Evolutionary conservation across 148 eudicot species (phyloP), one percentile per base, ranked within the genome.

Genomic region (Amaranthus palmeri): DNA sequence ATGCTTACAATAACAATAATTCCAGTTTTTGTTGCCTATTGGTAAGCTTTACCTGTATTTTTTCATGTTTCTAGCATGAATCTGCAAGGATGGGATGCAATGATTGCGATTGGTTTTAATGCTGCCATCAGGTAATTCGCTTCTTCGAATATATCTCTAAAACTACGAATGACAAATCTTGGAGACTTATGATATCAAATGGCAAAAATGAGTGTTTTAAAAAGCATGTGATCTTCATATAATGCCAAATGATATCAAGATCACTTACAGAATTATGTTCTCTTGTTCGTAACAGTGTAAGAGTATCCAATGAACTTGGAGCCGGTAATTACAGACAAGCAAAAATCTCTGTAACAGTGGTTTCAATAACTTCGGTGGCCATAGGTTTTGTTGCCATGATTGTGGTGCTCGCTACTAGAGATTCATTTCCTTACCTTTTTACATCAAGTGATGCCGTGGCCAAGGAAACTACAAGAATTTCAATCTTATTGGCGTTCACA

Each of bases 241-340:
- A 25, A 50, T 68, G 25, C 52, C 7, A 14, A 41, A 40, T 15
- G 11, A 14, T 40, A 14, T 4, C 9, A 66, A 12, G 41, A 9
- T 41, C 25, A 10, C 60, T 62, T n/a, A 66, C 12, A 44, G 0
- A 55, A 62, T 5, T 17, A 13, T 18, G 15, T 65, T 41, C 36
- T 57, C 4, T 51, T 68, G 18, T 51, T 69, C 10, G 7, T 42
- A 8, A 68, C 77, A 90, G 97, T 67, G 97, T 91, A 75, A 82
- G 91, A 70, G 96, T 91, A 14, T 88, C 96, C 0, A 91, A 91
- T 46, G 96, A 91, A 74, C 86, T 91, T 10, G 96, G 96, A 72
- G 91, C 89, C 7, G 91, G 91, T 7, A 88, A 91, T 65, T 75
- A 84, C 45, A 72, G 86, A 40, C 83, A 81, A 25, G 86, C 95